phyloP scores from a whole-genome alignment of 106 monocot species.

The Agapanthus africanus region DNA sequence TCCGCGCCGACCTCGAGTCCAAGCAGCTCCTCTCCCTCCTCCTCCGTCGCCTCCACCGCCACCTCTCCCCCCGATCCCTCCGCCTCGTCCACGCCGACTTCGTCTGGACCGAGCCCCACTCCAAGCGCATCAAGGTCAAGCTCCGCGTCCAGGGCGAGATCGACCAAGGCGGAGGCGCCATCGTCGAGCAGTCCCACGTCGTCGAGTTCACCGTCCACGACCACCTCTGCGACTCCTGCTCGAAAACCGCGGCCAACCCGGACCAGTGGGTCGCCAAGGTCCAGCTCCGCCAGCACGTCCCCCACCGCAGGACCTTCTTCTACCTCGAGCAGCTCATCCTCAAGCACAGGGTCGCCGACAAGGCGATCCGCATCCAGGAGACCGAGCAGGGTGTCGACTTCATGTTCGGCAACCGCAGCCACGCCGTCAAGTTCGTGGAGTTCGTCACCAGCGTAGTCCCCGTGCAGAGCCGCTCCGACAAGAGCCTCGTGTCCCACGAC shows the following conservation, averaged over 20 bases:
- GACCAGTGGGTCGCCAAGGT: constrained; percentile 93
- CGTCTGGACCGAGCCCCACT: constrained; percentile 93
- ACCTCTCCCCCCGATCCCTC: constrained; percentile 16
- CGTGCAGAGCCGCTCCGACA: constrained; percentile 19
- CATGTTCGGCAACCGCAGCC: constrained; percentile 16
- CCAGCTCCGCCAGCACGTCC: constrained; percentile 86
- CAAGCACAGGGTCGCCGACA: constrained; percentile 66
- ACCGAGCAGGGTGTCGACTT: constrained; percentile 67
- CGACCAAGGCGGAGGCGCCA: constrained; percentile 47
- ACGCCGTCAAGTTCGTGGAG: constrained; percentile 47
- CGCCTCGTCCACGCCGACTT: constrained; percentile 53
- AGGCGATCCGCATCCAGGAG: constrained; percentile 48
- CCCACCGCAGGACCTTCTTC: constrained; percentile 84
- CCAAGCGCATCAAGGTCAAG: constrained; percentile 67
- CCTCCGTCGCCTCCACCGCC: constrained; percentile 25
- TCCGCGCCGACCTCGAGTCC: constrained; percentile 51
- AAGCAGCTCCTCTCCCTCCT: constrained; percentile 43
- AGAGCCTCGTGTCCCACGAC: constrained; percentile 38
- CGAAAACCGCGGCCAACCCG: constrained; percentile 64
- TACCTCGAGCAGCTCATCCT: constrained; percentile 83
- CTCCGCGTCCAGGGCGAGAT: constrained; percentile 69
- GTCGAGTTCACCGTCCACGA: constrained; percentile 71
- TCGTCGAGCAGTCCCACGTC: constrained; percentile 70
- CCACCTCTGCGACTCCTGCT: constrained; percentile 67
- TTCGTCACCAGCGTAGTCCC: constrained; percentile 29